These are phyloP conservation scores for Psilocybe subaeruginosa DNA, from an alignment of 768 basidiomycete species.

Conservation along the genomic window DNA sequence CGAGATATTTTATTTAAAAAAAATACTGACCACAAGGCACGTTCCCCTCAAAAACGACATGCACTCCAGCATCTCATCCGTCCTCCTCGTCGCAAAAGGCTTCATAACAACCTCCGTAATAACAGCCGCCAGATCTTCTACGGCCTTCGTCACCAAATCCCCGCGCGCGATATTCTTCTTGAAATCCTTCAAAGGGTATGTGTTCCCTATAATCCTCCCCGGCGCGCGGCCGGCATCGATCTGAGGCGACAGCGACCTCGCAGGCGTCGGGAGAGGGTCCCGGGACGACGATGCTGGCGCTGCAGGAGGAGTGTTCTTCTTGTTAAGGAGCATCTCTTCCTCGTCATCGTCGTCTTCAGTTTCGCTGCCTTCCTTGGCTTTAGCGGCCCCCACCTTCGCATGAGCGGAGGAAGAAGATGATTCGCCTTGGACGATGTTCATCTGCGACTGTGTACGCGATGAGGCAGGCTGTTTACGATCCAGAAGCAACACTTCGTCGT, in stretches of 20 bases:
- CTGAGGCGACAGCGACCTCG: conserved; percentile 45
- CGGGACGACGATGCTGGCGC: conserved; percentile 8
- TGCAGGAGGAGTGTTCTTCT: conserved; percentile 24
- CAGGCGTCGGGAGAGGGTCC: conserved; percentile 53
- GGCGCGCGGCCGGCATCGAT: conserved; percentile 58
- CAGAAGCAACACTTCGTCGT: conserved; percentile 59
- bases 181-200: conserved; percentile 80
- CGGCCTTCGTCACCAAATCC: conserved; percentile 84
- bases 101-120: conserved; percentile 69
- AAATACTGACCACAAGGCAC: conserved; percentile 57
- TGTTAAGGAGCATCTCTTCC: conserved; percentile 29
- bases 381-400: conserved; percentile 28
- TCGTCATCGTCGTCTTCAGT: conserved; percentile 55
- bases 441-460: conserved; percentile 19
- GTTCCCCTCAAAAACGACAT: conserved; percentile 67
- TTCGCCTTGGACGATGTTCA: conserved; percentile 14
- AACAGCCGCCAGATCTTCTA: conserved; percentile 75
- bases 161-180: conserved; percentile 67
- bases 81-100: conserved; percentile 73
- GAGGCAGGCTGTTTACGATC: conserved; percentile 37
- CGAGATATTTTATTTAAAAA: neutral
- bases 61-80: conserved; percentile 74
- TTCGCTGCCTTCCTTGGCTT: conserved; percentile 47
- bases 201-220: conserved; percentile 77
- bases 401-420: conserved; percentile 24